Base-by-base conservation (phyloP, 2,329 filamentous ascomycete genomes). In the Claviceps maximensis region DNA sequence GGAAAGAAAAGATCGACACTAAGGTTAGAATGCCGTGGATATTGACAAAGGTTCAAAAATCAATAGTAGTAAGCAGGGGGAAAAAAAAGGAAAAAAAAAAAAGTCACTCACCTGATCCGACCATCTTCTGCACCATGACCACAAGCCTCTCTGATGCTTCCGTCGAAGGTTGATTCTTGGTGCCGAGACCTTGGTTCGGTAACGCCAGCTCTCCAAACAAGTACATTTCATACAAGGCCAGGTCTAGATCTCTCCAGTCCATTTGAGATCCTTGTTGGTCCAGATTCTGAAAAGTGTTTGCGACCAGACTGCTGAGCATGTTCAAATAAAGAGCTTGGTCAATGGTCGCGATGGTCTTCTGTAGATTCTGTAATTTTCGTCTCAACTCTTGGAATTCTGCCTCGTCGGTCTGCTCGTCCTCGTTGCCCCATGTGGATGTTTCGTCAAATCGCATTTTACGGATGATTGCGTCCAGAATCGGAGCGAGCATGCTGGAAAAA, bases 361-460 rank as follows among this genome's bases (percentile, higher is more conserved):
- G 93, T 44, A 98, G 74, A 42, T 89, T 84, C 67, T 95, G 88
- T 48, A 98, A 74, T 60, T 88, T 82, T 67, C 95, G 94, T 55
- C 94, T 83, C 52, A 98, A 76, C 60, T 98, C 93, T 64, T 95
- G 87, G 61, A 98, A 98, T 66, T 98, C 93, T 27, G 91, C 93
- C 70, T 98, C 93, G 61, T 97, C 93, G 2, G 89, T 95, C 67
- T 95, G 86, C 61, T 95, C 90, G 61, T 95, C 89, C 64, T 96
- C 90, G 54, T 90, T 84, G 40, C 90, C 91, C 91, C 91, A 97
- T 21, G 80, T 85, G 1, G 87, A 86, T 6, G 91, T 96, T 65
- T 96, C 91, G 62, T 98, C 93, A 64, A 95, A 97, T 64, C 91
- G 85, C 89, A 97, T 96, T 72, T 98, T 98, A 53, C 81, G 77